These are phyloP conservation scores for Catunica adiposa DNA, from an alignment of 2,329 filamentous ascomycete species.

Conservation along the genomic window DNA sequence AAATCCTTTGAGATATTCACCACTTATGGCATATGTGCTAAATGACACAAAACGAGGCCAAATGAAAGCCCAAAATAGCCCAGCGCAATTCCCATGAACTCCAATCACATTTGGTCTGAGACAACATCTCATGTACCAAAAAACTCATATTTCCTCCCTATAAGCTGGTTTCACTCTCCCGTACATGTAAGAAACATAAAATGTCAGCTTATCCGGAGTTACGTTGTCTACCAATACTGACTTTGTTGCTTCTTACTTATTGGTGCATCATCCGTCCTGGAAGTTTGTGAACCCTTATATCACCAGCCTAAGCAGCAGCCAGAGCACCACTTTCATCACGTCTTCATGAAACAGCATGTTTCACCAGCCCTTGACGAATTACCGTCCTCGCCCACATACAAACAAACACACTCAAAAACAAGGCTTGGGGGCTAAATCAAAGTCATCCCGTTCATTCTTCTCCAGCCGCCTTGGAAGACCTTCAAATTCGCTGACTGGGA, in stretches of 20 bases:
- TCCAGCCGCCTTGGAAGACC: too few relatives aligned
- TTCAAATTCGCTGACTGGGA: too few relatives aligned
- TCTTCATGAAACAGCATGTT: neutral
- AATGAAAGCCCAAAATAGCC: neutral
- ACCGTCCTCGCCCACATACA: neutral
- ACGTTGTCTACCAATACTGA: neutral
- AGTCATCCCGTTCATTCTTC: too few relatives aligned
- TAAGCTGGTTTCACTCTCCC: neutral
- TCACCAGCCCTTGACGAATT: neutral
- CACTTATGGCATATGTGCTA: neutral
- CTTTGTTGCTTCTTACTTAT: neutral
- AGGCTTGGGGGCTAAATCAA: neutral
- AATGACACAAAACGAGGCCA: neutral
- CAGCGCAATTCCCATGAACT: neutral
- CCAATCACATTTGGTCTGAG: neutral
- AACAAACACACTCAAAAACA: neutral
- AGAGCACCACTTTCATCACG: neutral
- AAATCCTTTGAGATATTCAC: neutral
- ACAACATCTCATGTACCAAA: neutral
- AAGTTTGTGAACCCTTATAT: neutral
- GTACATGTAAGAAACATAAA: neutral
- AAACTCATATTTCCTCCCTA: too few relatives aligned
- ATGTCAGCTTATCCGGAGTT: neutral
- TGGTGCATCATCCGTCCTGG: neutral
- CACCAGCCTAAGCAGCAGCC: neutral